Evolutionary conservation across 441 rosid genomes (phyloP).

Genomic region (Pelargonium exstipulatum): DNA sequence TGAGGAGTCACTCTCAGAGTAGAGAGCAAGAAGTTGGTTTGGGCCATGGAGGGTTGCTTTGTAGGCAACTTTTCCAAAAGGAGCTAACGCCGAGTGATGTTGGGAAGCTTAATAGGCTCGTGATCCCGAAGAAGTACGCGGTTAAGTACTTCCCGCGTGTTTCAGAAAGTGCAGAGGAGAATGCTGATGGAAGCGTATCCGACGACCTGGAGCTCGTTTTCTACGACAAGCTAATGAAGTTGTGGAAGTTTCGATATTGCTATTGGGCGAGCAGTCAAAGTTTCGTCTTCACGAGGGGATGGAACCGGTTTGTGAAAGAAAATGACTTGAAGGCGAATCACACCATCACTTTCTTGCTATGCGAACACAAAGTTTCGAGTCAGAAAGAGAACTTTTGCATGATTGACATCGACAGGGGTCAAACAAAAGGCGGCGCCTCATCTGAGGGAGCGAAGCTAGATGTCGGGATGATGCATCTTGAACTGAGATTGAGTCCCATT

Average conservation of each 20-base stretch:
- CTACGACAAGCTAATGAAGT: conserved; percentile 42
- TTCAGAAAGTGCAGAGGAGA: conserved; percentile 12
- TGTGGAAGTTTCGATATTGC: conserved; percentile 62
- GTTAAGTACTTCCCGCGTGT: conserved; percentile 46
- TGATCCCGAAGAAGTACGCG: conserved; percentile 69
- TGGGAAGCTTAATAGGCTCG: conserved; percentile 80
- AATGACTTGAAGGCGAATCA: conserved; percentile 38
- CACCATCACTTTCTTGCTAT: conserved; percentile 31
- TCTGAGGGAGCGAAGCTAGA: not conserved
- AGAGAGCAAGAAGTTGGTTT: conserved; percentile 17
- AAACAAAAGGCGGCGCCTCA: not conserved
- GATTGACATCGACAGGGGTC: conserved; percentile 30
- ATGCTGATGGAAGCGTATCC: not conserved
- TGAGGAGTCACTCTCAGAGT: conserved; percentile 8
- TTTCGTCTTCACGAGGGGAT: conserved; percentile 49
- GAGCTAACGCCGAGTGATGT: conserved; percentile 83
- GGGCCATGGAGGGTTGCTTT: conserved; percentile 20
- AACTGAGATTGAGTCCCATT: conserved; percentile 8
- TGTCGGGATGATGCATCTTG: conserved; percentile 15
- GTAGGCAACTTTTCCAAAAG: conserved; percentile 54
- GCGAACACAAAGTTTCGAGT: conserved; percentile 21
- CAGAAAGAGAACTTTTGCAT: conserved; percentile 28
- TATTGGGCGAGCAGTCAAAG: conserved; percentile 33
- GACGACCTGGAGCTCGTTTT: conserved; percentile 35
- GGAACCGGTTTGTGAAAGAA: conserved; percentile 52